A percentile compares a stretch with the other conserved stretches of the same genome.
phyloP scores from a whole-genome alignment of 768 basidiomycete genomes.

The Mycena sanguinolenta region DNA sequence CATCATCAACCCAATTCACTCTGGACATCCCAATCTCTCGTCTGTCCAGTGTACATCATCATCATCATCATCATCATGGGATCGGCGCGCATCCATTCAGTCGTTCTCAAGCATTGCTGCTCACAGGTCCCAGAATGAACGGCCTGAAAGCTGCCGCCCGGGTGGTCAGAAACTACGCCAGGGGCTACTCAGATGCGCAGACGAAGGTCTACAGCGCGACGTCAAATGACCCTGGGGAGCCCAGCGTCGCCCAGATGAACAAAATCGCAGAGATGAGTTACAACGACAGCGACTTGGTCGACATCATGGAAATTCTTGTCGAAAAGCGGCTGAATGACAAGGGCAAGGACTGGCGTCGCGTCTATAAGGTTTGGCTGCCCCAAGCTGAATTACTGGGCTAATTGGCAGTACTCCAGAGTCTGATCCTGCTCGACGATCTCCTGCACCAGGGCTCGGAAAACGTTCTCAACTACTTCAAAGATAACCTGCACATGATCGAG shows the following conservation, averaged over 20 bases:
- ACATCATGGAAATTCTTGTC: slow-evolving; percentile 99
- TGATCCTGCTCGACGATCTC: slow-evolving; percentile 95
- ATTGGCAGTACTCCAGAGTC: no score
- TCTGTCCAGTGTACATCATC: no score
- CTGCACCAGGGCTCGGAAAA: slow-evolving; percentile 98
- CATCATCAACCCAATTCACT: no score
- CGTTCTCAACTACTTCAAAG: slow-evolving; percentile 97
- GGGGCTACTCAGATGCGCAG: slow-evolving; percentile 95
- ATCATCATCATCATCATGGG: no score
- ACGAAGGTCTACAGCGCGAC: slow-evolving; percentile 97
- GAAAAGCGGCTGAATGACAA: slow-evolving; percentile 98
- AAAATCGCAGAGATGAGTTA: slow-evolving; percentile 97
- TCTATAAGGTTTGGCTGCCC: slow-evolving; percentile 83
- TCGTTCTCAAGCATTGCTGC: no score
- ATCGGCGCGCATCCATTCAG: no score
- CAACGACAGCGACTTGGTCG: slow-evolving; percentile 99
- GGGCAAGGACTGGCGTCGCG: slow-evolving; percentile 99
- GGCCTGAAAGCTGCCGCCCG: no score
- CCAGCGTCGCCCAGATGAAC: slow-evolving; percentile 98
- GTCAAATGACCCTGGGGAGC: slow-evolving; percentile 98
- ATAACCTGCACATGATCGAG: slow-evolving; percentile 98
- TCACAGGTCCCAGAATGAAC: no score
- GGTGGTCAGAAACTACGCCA: slow-evolving; percentile 95
- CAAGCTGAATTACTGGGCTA: background rate
- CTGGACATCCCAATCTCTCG: no score